phyloP scores from a whole-genome alignment of 225 moss, liverwort and hornwort genomes.

The Neckera pumila region DNA sequence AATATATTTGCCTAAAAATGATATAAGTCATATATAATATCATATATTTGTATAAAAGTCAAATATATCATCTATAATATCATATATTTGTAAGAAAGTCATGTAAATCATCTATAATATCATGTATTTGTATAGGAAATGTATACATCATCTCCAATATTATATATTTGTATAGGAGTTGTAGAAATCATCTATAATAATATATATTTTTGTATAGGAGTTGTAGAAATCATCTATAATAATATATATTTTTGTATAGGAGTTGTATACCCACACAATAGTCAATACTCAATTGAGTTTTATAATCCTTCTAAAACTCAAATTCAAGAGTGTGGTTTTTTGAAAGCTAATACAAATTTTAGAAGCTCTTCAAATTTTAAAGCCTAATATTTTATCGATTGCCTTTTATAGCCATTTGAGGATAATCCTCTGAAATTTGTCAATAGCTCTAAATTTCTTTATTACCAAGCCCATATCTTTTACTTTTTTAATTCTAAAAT shows the following conservation, averaged over 20 bases:
- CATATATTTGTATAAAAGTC: background rate
- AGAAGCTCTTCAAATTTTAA: background rate
- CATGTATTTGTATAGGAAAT: too few species aligned
- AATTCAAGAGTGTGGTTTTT: background rate
- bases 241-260: too few species aligned
- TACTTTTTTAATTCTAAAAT: background rate
- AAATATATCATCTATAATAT: too few species aligned
- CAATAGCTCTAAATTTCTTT: fast-evolving
- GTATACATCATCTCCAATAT: too few species aligned
- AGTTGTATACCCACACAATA: background rate
- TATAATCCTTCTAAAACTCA: background rate
- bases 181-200: too few species aligned
- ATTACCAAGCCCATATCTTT: background rate
- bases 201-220: too few species aligned
- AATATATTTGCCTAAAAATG: too few species aligned
- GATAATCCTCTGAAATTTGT: background rate
- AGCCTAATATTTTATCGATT: background rate
- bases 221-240: too few species aligned
- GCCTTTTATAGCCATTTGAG: background rate
- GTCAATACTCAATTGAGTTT: background rate
- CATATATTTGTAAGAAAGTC: too few species aligned
- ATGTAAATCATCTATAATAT: too few species aligned
- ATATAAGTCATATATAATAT: too few species aligned
- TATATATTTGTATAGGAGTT: too few species aligned
- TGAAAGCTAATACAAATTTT: background rate